These are phyloP conservation scores for Gnomoniopsis smithogilvyi DNA, from an alignment of 2,329 filamentous ascomycete species.

Conservation along the genomic window DNA sequence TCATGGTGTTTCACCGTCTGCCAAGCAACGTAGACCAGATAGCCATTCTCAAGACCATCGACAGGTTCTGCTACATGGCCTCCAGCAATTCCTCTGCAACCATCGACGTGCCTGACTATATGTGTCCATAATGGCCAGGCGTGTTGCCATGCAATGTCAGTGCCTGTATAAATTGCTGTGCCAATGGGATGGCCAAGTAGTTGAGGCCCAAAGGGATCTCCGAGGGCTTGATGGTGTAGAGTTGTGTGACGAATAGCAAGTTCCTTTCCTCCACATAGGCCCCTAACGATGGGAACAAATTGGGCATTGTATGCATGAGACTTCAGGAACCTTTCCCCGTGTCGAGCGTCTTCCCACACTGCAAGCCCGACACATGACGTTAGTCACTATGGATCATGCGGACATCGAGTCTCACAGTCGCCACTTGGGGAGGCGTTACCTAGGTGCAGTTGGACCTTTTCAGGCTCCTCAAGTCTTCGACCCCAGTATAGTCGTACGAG, in stretches of 20 bases:
- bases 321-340: neutral
- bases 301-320: neutral
- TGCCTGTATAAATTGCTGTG: slow-evolving; percentile 29
- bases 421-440: slow-evolving; percentile 14
- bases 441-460: slow-evolving; percentile 23
- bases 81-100: slow-evolving; percentile 31
- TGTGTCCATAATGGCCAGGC: slow-evolving; percentile 24
- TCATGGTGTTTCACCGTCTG: slow-evolving; percentile 29
- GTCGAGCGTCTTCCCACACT: neutral
- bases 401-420: neutral
- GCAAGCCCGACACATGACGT: neutral
- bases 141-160: slow-evolving; percentile 19
- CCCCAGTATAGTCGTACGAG: slow-evolving; percentile 30
- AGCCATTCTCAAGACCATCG: slow-evolving; percentile 25
- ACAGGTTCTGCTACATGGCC: slow-evolving; percentile 30
- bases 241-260: slow-evolving; percentile 21
- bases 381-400: neutral
- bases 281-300: neutral
- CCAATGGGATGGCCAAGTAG: slow-evolving; percentile 25
- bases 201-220: slow-evolving; percentile 20
- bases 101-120: slow-evolving; percentile 22
- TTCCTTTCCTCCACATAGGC: neutral
- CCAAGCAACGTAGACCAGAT: slow-evolving; percentile 34
- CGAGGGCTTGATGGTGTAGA: slow-evolving; percentile 25
- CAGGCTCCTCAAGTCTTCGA: slow-evolving; percentile 26